Percentiles rank a stretch among this genome's conserved stretches.
Conservation (phyloP, 805 yeast species). For the Starmerella khaoyaiensis region DNA sequence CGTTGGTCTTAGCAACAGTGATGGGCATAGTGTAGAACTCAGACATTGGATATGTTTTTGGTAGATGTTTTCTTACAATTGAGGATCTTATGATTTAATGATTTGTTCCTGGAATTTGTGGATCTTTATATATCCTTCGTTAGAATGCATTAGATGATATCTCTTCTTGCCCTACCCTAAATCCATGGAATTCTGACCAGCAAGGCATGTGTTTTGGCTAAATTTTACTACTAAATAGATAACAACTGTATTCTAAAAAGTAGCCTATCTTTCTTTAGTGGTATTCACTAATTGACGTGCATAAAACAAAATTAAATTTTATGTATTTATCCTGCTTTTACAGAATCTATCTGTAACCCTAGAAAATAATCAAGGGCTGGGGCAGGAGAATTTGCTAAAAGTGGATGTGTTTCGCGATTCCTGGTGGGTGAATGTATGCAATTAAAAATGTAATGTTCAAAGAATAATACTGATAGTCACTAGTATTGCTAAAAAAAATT, state of each 20-base stretch:
- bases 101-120: neutral
- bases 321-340: conserved; percentile 5
- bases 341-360: neutral
- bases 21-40: conserved; percentile 20
- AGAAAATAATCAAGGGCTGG: conserved; percentile 4
- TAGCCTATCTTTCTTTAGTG: conserved; percentile 10
- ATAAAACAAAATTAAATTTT: conserved; percentile 1
- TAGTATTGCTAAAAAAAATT: conserved; percentile 2
- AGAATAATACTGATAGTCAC: conserved; percentile 6
- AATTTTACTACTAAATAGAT: too few relatives aligned
- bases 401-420: neutral
- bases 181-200: neutral
- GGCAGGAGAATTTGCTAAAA: neutral
- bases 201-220: neutral
- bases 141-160: neutral
- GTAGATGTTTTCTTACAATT: neutral
- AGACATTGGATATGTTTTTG: conserved; percentile 10
- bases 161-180: neutral
- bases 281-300: conserved; percentile 4
- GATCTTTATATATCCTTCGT: neutral
- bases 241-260: too few relatives aligned
- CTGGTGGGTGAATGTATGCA: conserved; percentile 9
- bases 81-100: conserved; percentile 2
- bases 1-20: conserved; percentile 18
- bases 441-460: conserved; percentile 4